Evolutionary conservation across 1,284 basidiomycete species (phyloP).

Genomic region (Waitea zeae): DNA sequence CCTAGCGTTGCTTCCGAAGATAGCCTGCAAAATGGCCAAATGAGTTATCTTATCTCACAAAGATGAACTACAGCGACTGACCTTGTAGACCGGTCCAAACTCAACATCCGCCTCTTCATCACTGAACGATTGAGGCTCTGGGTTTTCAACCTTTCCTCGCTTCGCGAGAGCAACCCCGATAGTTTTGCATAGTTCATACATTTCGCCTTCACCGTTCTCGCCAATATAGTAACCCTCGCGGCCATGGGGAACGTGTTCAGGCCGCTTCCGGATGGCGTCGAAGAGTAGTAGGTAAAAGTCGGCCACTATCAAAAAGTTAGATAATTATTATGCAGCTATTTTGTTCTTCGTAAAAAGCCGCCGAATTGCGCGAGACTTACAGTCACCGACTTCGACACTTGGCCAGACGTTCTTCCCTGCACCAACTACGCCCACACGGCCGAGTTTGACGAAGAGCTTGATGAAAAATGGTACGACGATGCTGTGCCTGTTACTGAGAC

Average conservation of each 20-base stretch:
- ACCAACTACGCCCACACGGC: slow-evolving; percentile 10
- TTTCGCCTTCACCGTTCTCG: slow-evolving; percentile 11
- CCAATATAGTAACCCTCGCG: slow-evolving; percentile 11
- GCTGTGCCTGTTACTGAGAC: slow-evolving; percentile 24
- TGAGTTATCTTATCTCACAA: background rate
- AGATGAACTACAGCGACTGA: slow-evolving; percentile 1
- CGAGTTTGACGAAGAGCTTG: slow-evolving; percentile 5
- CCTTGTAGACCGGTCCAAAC: slow-evolving; percentile 6
- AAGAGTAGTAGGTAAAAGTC: slow-evolving; percentile 8
- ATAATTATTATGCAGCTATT: too few relatives aligned
- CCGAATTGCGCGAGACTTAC: too few relatives aligned
- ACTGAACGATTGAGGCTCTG: slow-evolving; percentile 7
- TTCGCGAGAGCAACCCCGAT: slow-evolving; percentile 27
- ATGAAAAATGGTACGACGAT: slow-evolving; percentile 25
- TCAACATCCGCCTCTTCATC: too few relatives aligned
- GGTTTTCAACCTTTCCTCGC: slow-evolving; percentile 11
- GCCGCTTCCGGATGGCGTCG: slow-evolving; percentile 5
- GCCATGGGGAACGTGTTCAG: slow-evolving; percentile 7
- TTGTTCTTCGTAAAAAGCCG: too few relatives aligned
- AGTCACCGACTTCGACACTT: slow-evolving; percentile 25
- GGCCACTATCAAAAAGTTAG: slow-evolving; percentile 3
- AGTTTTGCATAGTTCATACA: slow-evolving; percentile 18
- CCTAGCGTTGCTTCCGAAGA: slow-evolving; percentile 17
- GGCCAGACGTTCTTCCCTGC: slow-evolving; percentile 23
- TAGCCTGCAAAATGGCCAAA: background rate